phyloP scores from a whole-genome alignment of 306 rosid species.

The Dalbergia cultrata region DNA sequence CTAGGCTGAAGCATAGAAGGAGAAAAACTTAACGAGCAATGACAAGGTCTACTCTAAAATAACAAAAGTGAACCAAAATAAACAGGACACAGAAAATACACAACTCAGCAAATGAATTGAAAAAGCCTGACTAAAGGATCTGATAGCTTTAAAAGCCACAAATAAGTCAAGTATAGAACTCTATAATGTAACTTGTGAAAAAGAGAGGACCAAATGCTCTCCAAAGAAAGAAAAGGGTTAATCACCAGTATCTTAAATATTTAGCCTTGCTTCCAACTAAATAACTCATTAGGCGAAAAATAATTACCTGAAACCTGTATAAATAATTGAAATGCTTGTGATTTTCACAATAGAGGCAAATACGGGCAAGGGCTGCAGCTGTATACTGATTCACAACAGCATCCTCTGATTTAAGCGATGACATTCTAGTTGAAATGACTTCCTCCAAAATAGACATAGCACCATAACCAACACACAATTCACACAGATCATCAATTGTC shows the following conservation, averaged over 20 bases:
- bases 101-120: background rate
- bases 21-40: background rate
- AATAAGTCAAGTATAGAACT: slow-evolving; percentile 12
- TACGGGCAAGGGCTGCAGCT: slow-evolving; percentile 78
- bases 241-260: too few species aligned
- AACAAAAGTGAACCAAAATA: background rate
- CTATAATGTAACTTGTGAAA: background rate
- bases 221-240: too few species aligned
- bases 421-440: slow-evolving; percentile 82
- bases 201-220: too few species aligned
- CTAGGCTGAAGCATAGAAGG: background rate
- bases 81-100: slow-evolving; percentile 5
- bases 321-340: slow-evolving; percentile 91
- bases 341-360: slow-evolving; percentile 85
- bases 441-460: slow-evolving; percentile 91
- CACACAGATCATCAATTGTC: slow-evolving; percentile 89
- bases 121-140: background rate
- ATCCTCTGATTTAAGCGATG: slow-evolving; percentile 64
- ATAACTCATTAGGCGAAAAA: slow-evolving; percentile 11
- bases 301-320: slow-evolving; percentile 85
- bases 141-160: background rate
- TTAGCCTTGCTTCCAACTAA: too few species aligned
- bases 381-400: slow-evolving; percentile 70
- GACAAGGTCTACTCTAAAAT: slow-evolving; percentile 4
- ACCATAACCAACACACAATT: slow-evolving; percentile 83